Base-by-base conservation (phyloP, 768 basidiomycete species). In the Lentinus tigrinus region DNA sequence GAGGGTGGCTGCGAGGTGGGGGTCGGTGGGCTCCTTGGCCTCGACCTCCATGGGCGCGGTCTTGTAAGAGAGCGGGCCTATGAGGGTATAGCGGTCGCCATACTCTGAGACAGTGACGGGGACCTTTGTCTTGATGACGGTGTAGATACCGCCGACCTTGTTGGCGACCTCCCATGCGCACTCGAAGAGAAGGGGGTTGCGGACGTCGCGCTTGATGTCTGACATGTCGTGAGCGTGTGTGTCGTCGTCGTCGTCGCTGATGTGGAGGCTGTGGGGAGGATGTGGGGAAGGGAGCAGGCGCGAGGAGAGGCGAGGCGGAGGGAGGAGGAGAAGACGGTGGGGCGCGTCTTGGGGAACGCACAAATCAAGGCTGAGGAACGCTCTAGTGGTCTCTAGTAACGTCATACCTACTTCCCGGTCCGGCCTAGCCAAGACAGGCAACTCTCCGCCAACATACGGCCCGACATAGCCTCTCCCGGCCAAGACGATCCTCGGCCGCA, bases 41-140 rank as follows among this genome's bases (percentile, higher is more conserved):
- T 98, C 97, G 67, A 99, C 97, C 76, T 99, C 97, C 94, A 99
- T 95, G 47, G 96, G 95, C 0, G 96, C 96, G 1, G 92, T 88
- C 79, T 98, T 98, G 87, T 98, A 96, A 49, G 88, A 91, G 62
- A 99, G 85, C n/a, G 97, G 97, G 31, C 97, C 97, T 68, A 99
- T 92, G 72, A 99, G 87, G 65, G 88, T 91, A 78, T 96, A 97
- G 69, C 95, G 83, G 75, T 93, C 91, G 68, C 92, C 95, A 76
- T 89, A 98, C 75, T 98, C 97, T 55, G 87, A 85, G 70, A 95
- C 91, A 65, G 97, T 98, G 76, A 99, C 93, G 54, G 97, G 97
- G 56, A 97, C 95, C 72, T 99, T 99, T 50, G 97, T 98, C 78
- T 98, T 98, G 72, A 98, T 97, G 77, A 99, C 96, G 63, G 96